Evolutionary conservation across 768 basidiomycete genomes (phyloP).

Genomic region (Kwoniella dejecticola): DNA sequence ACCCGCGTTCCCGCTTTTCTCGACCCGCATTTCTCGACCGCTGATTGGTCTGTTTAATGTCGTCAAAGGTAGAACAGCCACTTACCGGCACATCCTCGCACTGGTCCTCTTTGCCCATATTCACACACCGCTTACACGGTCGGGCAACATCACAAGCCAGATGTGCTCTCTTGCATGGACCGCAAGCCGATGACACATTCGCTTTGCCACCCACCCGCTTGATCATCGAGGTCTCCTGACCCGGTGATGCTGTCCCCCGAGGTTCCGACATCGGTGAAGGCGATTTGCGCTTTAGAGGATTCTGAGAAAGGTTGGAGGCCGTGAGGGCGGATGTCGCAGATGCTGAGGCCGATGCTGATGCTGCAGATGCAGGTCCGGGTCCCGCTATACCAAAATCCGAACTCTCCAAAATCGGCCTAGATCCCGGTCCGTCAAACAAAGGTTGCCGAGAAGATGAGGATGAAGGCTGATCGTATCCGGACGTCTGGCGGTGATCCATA

Average conservation of each 20-base stretch:
- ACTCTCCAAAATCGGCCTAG: slow-evolving; percentile 21
- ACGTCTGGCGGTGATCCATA: slow-evolving; percentile 7
- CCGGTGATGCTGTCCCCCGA: slow-evolving; percentile 18
- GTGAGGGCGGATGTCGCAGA: not conserved
- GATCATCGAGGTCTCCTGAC: slow-evolving; percentile 18
- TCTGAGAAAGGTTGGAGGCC: not conserved
- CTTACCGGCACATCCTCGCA: slow-evolving; percentile 52
- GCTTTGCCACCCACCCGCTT: slow-evolving; percentile 41
- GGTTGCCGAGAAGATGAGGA: slow-evolving; percentile 9
- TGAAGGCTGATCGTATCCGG: not conserved
- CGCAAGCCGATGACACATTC: slow-evolving; percentile 46
- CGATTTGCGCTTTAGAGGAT: slow-evolving; percentile 1
- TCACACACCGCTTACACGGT: slow-evolving; percentile 48
- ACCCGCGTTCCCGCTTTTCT: not conserved
- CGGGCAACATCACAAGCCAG: slow-evolving; percentile 45
- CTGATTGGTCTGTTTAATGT: not conserved
- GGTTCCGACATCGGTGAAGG: slow-evolving; percentile 16
- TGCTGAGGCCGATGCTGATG: not conserved
- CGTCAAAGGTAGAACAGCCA: too few relatives aligned
- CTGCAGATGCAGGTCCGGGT: slow-evolving; percentile 9
- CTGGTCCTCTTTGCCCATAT: slow-evolving; percentile 42
- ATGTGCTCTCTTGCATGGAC: slow-evolving; percentile 48
- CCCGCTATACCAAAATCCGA: not conserved
- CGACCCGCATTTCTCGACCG: not conserved
- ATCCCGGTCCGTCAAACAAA: slow-evolving; percentile 28